These are phyloP conservation scores for Amylocarpus encephaloides DNA, from an alignment of 2,329 filamentous ascomycete genomes.

Conservation along the genomic window DNA sequence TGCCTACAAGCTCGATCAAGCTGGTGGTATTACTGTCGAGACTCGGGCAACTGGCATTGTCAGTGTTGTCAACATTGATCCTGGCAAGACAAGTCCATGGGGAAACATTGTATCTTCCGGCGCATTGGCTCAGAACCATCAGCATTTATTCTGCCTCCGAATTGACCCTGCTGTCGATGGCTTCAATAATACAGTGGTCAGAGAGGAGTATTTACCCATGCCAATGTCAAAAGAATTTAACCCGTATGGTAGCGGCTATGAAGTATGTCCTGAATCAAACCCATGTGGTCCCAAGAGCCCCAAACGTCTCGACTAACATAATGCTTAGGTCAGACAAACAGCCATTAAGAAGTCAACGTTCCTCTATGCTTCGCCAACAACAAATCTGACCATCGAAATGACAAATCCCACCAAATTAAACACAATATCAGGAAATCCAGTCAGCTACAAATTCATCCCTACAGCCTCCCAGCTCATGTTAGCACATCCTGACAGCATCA, in stretches of 20 bases:
- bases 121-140: slow-evolving; percentile 53
- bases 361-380: slow-evolving; percentile 39
- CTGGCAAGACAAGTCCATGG: slow-evolving; percentile 44
- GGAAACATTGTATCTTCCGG: slow-evolving; percentile 57
- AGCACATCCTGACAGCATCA: slow-evolving; percentile 73
- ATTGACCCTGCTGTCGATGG: slow-evolving; percentile 54
- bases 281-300: not conserved
- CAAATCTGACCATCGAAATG: slow-evolving; percentile 76
- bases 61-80: slow-evolving; percentile 46
- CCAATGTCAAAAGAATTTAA: slow-evolving; percentile 41
- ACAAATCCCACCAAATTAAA: slow-evolving; percentile 74
- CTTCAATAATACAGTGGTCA: slow-evolving; percentile 44
- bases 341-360: slow-evolving; percentile 36
- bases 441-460: slow-evolving; percentile 81
- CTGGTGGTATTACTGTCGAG: slow-evolving; percentile 55
- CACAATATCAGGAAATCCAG: slow-evolving; percentile 74
- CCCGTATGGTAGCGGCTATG: slow-evolving; percentile 48
- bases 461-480: slow-evolving; percentile 73
- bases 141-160: slow-evolving; percentile 50
- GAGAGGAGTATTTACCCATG: slow-evolving; percentile 47
- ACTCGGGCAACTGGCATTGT: slow-evolving; percentile 62
- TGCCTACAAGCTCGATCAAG: slow-evolving; percentile 57
- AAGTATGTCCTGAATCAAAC: slow-evolving; percentile 11
- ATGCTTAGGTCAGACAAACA: slow-evolving; percentile 34
- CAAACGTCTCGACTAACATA: not conserved